Base-by-base conservation (phyloP, 805 yeast genomes). In the Candida ulmi region DNA sequence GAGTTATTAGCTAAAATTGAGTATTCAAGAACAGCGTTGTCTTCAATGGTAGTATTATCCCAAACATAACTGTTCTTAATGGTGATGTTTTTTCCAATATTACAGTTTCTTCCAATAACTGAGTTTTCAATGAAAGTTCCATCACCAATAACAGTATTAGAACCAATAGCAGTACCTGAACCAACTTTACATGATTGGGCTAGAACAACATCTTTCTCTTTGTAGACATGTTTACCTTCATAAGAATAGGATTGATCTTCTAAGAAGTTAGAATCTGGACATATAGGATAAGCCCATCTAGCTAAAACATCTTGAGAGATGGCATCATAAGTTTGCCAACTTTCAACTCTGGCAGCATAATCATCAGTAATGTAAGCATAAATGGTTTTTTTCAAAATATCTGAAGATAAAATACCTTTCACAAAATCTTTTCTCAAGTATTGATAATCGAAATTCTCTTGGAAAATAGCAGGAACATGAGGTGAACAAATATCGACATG, bases 381-480 rank as follows among this genome's bases (percentile, higher is more conserved):
- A 24, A 93, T 85, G 40, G 90, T 84, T 58, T 93, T 91, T 48
- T 88, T 90, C 51, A 93, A 68, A 51, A 93, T 73, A 62, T 93
- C 99, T 37, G 95, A 83, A 13, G 93, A 82, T 43, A 93, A 69
- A 19, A 91, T 93, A 39, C 98, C 97, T 51, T 78, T 83, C 24
- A 91, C 85, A 56, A 91, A 93, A 63, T 93, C 98, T 27, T 75
- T 70, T 60, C 99, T 75, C 46, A 91, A 68, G 38, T 76, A 68
- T 61, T 91, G 96, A 60, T 90, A 93, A 65, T 93, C 99, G 54
- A 93, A 93, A 61, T 93, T 91, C 55, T 93, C 99, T 53, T 88
- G 95, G 66, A 91, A 93, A 44, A 91, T 82, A 13, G 95, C 93
- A 1, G 97, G 97, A 11, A 93, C 96, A 48, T 82, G 88, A 2